phyloP scores from a whole-genome alignment of 495 filamentous ascomycete genomes.

The Xylaria castorea region DNA sequence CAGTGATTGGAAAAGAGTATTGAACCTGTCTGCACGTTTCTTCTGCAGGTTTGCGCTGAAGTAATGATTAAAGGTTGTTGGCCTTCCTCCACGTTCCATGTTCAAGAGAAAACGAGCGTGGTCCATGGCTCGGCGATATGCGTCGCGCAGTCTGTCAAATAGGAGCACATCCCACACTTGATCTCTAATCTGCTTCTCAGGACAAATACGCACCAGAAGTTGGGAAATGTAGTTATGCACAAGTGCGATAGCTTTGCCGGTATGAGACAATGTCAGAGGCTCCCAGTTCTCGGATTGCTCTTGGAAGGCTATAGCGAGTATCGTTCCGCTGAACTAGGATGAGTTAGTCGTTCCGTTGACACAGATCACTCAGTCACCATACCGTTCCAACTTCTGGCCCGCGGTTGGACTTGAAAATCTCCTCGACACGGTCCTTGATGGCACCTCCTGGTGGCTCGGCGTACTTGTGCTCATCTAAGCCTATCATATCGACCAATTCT shows the following conservation, averaged over 20 bases:
- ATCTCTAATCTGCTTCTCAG: not conserved
- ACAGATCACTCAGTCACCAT: too few relatives aligned
- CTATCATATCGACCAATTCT: not conserved
- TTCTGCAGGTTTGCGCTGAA: constrained; percentile 55
- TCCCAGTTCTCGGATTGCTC: constrained; percentile 64
- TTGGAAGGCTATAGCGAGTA: constrained; percentile 26
- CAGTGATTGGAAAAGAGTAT: not conserved
- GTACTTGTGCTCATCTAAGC: not conserved
- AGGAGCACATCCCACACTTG: constrained; percentile 38
- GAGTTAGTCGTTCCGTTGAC: not conserved
- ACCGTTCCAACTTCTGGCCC: not conserved
- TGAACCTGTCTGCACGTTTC: not conserved
- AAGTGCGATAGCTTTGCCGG: constrained; percentile 49
- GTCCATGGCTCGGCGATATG: constrained; percentile 28
- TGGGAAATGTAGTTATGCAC: constrained; percentile 42
- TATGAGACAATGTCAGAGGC: constrained; percentile 50
- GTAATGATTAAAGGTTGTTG: constrained; percentile 61
- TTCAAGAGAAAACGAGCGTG: constrained; percentile 56
- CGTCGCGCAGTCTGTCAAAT: constrained; percentile 35
- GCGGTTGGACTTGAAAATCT: not conserved
- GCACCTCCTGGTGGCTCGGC: not conserved
- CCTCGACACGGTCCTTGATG: not conserved
- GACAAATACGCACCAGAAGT: constrained; percentile 45
- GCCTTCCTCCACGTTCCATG: constrained; percentile 54
- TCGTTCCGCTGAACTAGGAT: not conserved